Percentiles rank a stretch among this genome's conserved stretches.
Evolutionary conservation across 495 filamentous ascomycete genomes (phyloP).

Genomic region (Daldinia grandis): DNA sequence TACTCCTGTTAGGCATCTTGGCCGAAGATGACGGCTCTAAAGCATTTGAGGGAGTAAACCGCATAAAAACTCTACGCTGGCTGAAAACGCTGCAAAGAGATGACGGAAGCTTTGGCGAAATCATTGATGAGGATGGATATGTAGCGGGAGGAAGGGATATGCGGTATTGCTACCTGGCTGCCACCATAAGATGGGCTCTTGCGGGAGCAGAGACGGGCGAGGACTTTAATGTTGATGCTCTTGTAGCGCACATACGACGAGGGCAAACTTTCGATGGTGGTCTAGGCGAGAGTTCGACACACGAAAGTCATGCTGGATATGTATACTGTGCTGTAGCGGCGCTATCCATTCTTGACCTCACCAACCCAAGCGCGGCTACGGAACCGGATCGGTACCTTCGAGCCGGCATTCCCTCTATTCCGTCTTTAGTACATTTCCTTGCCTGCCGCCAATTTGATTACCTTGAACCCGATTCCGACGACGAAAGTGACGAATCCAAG

Average conservation of each 20-base stretch:
- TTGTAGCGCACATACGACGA: slow-evolving; percentile 74
- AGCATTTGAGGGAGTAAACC: slow-evolving; percentile 64
- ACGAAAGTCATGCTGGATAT: slow-evolving; percentile 92
- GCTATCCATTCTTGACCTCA: slow-evolving; percentile 69
- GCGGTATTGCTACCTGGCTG: slow-evolving; percentile 84
- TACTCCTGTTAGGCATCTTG: slow-evolving; percentile 75
- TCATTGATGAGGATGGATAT: slow-evolving; percentile 64
- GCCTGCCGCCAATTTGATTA: slow-evolving; percentile 71
- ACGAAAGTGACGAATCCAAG: slow-evolving; percentile 55
- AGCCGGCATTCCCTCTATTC: slow-evolving; percentile 49
- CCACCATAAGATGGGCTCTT: slow-evolving; percentile 83
- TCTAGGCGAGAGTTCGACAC: slow-evolving; percentile 78
- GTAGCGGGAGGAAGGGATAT: slow-evolving; percentile 84
- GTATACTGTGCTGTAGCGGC: slow-evolving; percentile 85
- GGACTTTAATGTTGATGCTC: slow-evolving; percentile 77
- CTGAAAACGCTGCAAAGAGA: slow-evolving; percentile 77
- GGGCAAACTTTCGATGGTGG: slow-evolving; percentile 91
- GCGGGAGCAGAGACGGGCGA: slow-evolving; percentile 66
- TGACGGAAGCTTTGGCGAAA: slow-evolving; percentile 93
- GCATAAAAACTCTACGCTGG: slow-evolving; percentile 74
- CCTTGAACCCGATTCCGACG: slow-evolving; percentile 60
- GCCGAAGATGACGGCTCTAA: slow-evolving; percentile 70
- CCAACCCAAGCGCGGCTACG: slow-evolving; percentile 38
- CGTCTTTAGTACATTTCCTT: slow-evolving; percentile 50
- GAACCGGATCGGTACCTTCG: slow-evolving; percentile 46